Conservation (phyloP, 768 basidiomycete genomes). For the Macrolepiota fuliginosa region DNA sequence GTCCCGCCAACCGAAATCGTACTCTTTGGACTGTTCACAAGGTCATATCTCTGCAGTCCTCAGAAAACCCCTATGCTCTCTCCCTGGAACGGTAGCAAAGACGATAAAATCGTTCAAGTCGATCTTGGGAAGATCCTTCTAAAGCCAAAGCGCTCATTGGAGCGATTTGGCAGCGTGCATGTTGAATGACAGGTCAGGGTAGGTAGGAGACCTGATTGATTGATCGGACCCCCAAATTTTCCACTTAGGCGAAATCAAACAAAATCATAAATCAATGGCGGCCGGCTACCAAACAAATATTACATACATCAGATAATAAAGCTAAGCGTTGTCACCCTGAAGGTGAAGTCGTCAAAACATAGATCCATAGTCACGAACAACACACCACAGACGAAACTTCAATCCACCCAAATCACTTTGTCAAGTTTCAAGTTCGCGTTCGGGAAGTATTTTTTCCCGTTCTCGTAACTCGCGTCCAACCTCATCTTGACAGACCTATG, state of each 20-base stretch:
- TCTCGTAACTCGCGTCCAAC: conserved; percentile 43
- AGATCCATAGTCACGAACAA: not conserved
- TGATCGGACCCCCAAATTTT: not conserved
- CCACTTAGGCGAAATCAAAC: too few relatives aligned
- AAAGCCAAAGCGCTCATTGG: not conserved
- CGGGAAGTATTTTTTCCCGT: conserved; percentile 35
- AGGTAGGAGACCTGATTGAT: not conserved
- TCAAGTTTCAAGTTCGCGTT: conserved; percentile 33
- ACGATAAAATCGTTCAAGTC: too few relatives aligned
- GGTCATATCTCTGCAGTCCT: too few relatives aligned
- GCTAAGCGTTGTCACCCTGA: too few relatives aligned
- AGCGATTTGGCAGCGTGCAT: not conserved
- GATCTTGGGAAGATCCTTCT: too few relatives aligned
- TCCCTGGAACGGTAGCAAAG: too few relatives aligned
- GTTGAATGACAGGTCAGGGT: not conserved
- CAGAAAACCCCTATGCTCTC: too few relatives aligned
- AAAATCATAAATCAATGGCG: not conserved
- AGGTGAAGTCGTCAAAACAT: not conserved
- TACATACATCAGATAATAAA: not conserved
- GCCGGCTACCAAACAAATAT: not conserved
- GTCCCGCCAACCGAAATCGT: too few relatives aligned
- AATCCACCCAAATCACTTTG: conserved; percentile 36
- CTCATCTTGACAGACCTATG: conserved; percentile 52
- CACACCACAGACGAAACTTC: conserved; percentile 5
- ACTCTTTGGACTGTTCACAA: too few relatives aligned